Base-by-base conservation (phyloP, 2,329 filamentous ascomycete species). In the Penicillium sp. region DNA sequence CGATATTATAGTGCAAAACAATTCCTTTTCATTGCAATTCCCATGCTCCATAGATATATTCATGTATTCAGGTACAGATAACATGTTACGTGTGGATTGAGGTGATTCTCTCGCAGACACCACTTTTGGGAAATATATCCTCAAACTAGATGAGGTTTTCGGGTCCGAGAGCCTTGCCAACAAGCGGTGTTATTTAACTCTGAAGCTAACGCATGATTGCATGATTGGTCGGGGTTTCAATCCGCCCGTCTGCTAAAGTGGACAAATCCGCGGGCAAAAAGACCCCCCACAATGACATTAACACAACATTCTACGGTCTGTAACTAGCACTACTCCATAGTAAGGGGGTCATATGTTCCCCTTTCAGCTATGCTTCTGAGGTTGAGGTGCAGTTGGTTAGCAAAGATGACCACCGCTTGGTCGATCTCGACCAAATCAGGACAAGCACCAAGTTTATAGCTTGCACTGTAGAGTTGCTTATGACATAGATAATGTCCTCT, bases 131-230 rank as follows among this genome's bases (percentile, higher is more conserved):
- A 18, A 20, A 10, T 31, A 31, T 5, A 20, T 9, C n/a, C 14
- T 24, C 9, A 11, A 46, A 38, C 22, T 26, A 26, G 13, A 26
- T 3, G 10, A 51, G 13, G 14, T 20, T n/a, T 6, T 35, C 20
- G n/a, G 16, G 9, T n/a, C 22, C 20, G 16, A 29, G 18, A 38
- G 34, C 31, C 18, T 32, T 34, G 18, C 18, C 26, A 24, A 55
- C 31, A 51, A 51, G 47, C 47, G 48, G 42, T 52, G 34, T 40
- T 42, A 37, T 29, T 43, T 40, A 29, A 50, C 57, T 18, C 53
- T 50, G 40, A 43, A 24, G 20, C 20, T 43, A 26, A 39, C 14
- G 49, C 49, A 53, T 32, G 35, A 5, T 40, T 47, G 26, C 49
- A 53, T 32, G 35, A 5, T 40, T 47, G 26, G 54, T 37, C 31